Evolutionary conservation across 331 rosid genomes (phyloP), one percentile per base, ranked within the genome.

Genomic region (Quercus phellos): DNA sequence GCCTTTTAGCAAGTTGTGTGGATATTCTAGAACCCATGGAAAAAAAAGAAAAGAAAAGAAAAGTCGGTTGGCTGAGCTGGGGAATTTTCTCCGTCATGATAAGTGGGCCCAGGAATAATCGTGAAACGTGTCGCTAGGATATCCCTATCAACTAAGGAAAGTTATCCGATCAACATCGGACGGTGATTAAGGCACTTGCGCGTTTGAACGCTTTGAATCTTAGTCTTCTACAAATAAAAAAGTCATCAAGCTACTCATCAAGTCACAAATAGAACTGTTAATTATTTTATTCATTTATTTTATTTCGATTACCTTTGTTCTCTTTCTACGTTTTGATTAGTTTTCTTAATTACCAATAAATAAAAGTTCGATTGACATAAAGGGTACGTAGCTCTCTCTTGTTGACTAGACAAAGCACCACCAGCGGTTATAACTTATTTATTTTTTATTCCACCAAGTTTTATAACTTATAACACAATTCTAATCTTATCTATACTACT

Each of bases 61-160:
- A 27, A 46, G 70, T 51, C 51, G 59, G 43, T 10, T 32, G 73
- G 63, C 46, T 5, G 71, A 19, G 71, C 29, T 55, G 61, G 3
- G 86, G 91, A 30, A 78, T 81, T 63, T 89, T 79, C 87, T 69
- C 32, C 8, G 55, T 72, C 80, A 70, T 61, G 77, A 72, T 69
- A 69, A 59, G 80, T 80, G 84, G 88, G 89, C 34, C 88, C 80
- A 50, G 18, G 2, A 22, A 0, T 17, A 2, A 12, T 38, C 29
- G 0, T 19, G 22, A 79, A 79, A 91, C 86, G 87, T 89, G 82
- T 79, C 67, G 34, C 38, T 34, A 11, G 26, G 55, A 30, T 64
- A 74, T 78, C 68, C 46, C 72, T 72, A 18, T 13, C 54, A 16
- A 1, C 13, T 11, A 4, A 17, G 7, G 3, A 12, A 34, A 26